Evolutionary conservation across 2,329 filamentous ascomycete species (phyloP).

Genomic region (Aspergillus tubingensis): DNA sequence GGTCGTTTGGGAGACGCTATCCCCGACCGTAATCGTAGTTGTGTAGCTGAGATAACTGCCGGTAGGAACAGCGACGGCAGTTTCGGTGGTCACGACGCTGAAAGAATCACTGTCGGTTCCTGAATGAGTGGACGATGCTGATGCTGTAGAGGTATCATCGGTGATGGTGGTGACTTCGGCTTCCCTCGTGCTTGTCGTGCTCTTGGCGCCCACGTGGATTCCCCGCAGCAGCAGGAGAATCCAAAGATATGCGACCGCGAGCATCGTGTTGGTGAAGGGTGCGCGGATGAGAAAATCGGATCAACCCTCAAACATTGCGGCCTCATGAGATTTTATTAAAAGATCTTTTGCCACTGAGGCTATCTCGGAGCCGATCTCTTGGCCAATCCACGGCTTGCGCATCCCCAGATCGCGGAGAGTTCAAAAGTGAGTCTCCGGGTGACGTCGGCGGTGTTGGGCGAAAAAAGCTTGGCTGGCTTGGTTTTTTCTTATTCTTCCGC

Average conservation of each 20-base stretch:
- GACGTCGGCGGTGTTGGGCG: neutral
- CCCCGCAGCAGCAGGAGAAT: neutral
- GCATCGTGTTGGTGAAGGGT: neutral
- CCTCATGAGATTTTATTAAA: neutral
- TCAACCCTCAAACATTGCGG: neutral
- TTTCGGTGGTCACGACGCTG: constrained; percentile 22
- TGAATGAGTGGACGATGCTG: neutral
- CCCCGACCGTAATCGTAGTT: constrained; percentile 35
- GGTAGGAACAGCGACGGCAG: constrained; percentile 36
- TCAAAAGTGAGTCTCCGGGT: neutral
- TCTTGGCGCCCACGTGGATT: constrained; percentile 1
- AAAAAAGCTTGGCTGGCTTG: neutral
- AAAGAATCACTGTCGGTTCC: neutral
- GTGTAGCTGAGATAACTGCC: constrained; percentile 42
- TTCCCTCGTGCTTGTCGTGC: neutral
- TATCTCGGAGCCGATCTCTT: neutral
- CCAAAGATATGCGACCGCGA: neutral
- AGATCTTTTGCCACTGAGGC: neutral
- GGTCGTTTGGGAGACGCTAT: neutral
- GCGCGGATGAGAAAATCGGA: neutral
- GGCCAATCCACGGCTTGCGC: neutral
- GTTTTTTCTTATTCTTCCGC: neutral
- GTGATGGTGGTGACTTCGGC: neutral
- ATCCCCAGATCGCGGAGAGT: neutral
- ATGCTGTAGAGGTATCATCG: neutral